Conservation (phyloP, 768 basidiomycete species). For the Dioszegia aurantiaca region DNA sequence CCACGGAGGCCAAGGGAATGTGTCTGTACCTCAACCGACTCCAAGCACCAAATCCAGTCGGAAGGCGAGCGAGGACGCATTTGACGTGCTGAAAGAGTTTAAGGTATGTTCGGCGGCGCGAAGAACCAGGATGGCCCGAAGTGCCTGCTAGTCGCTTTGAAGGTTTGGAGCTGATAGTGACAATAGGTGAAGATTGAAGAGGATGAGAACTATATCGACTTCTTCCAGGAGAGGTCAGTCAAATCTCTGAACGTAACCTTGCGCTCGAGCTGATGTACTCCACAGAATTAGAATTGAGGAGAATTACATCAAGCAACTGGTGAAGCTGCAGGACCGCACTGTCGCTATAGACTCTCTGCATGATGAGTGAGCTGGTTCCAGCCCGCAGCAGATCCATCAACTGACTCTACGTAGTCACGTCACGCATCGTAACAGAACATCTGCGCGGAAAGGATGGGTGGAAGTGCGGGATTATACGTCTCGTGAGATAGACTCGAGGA, state of each 20-base stretch:
- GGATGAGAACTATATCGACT: conserved; percentile 71
- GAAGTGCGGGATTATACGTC: conserved; percentile 84
- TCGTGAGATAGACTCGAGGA: conserved; percentile 76
- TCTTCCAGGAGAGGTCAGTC: conserved; percentile 78
- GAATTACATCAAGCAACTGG: conserved; percentile 70
- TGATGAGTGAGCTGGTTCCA: conserved; percentile 54
- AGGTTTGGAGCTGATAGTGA: neutral
- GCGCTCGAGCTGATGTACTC: conserved; percentile 8
- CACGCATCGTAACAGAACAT: conserved; percentile 57
- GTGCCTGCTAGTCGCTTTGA: too few relatives aligned
- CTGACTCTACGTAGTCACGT: conserved; percentile 55
- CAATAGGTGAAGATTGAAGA: conserved; percentile 44
- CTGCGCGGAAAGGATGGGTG: conserved; percentile 67
- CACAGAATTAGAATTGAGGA: conserved; percentile 78
- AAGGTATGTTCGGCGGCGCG: too few relatives aligned
- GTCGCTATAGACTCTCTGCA: conserved; percentile 72
- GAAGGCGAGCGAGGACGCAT: conserved; percentile 27
- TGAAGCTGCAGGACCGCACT: conserved; percentile 68
- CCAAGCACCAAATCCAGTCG: conserved; percentile 15
- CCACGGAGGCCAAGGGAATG: neutral
- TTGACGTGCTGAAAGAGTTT: conserved; percentile 40
- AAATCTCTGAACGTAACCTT: neutral
- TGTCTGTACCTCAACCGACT: neutral
- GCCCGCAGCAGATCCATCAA: neutral
- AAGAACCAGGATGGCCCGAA: too few relatives aligned